Percentiles rank a stretch among this genome's conserved stretches.
phyloP scores from a whole-genome alignment of 192 early-diverging fungal genomes.

The Backusella macrospora region DNA sequence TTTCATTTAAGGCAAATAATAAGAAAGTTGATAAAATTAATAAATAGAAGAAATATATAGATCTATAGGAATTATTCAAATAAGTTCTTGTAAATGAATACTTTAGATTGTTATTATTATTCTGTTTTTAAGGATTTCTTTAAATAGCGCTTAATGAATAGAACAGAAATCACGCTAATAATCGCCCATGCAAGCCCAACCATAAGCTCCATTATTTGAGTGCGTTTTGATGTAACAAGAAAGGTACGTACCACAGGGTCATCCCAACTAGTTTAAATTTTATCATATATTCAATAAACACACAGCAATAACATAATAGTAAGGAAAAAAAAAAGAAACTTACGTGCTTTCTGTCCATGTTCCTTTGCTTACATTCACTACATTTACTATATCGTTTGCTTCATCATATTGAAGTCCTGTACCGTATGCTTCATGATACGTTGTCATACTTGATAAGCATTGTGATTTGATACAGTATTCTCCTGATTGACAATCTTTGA shows the following conservation, averaged over 20 bases:
- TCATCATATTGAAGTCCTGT: slow-evolving; percentile 47
- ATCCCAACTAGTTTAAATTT: slow-evolving; percentile 47
- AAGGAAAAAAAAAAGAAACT: slow-evolving; percentile 25
- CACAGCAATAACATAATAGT: neutral
- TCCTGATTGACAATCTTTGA: slow-evolving; percentile 31
- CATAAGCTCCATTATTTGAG: slow-evolving; percentile 47
- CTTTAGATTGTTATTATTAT: neutral
- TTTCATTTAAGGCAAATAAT: too few species aligned
- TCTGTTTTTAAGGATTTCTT: slow-evolving; percentile 37
- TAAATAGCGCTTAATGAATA: slow-evolving; percentile 38
- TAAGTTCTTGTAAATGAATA: too few species aligned
- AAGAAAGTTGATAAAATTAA: too few species aligned
- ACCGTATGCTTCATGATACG: slow-evolving; percentile 58
- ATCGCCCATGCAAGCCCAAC: slow-evolving; percentile 45
- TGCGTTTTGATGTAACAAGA: slow-evolving; percentile 40
- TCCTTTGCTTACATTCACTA: slow-evolving; percentile 48
- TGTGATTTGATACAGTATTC: slow-evolving; percentile 49
- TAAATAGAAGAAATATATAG: too few species aligned
- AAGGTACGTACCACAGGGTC: slow-evolving; percentile 45
- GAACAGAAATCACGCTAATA: slow-evolving; percentile 33
- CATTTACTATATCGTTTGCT: slow-evolving; percentile 29
- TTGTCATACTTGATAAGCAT: slow-evolving; percentile 51
- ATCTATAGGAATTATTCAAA: too few species aligned
- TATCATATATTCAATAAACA: neutral
- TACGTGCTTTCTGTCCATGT: slow-evolving; percentile 60